Evolutionary conservation across 2,329 filamentous ascomycete genomes (phyloP).

Genomic region (Fusarium equiseti): DNA sequence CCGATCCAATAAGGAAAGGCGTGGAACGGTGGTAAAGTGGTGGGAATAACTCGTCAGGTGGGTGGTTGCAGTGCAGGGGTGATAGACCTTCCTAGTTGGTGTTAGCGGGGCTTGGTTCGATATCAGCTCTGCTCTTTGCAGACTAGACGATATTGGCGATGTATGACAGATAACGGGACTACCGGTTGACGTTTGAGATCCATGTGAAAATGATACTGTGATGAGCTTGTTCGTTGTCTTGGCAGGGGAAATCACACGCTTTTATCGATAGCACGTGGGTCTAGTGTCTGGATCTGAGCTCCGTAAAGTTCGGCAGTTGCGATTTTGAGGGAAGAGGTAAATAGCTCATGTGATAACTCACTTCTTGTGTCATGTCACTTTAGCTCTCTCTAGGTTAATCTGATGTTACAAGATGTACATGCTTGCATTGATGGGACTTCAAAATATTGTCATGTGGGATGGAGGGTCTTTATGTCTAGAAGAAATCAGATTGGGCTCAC

Average conservation of each 20-base stretch:
- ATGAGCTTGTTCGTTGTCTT: background rate
- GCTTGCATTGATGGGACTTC: no score
- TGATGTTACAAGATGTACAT: accelerated
- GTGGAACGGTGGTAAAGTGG: constrained; percentile 25
- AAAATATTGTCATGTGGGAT: no score
- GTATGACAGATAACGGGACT: background rate
- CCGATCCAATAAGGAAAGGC: constrained; percentile 9
- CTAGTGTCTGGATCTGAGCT: no score
- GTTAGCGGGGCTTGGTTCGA: background rate
- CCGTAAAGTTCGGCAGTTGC: background rate
- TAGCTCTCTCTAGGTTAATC: accelerated
- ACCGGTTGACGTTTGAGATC: no score
- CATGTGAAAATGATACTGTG: background rate
- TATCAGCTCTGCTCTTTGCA: background rate
- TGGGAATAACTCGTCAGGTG: constrained; percentile 28
- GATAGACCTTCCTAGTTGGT: background rate
- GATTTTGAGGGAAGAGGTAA: background rate
- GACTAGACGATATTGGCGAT: background rate
- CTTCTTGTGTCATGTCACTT: background rate
- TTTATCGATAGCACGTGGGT: background rate
- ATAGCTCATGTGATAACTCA: background rate
- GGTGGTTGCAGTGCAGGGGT: constrained; percentile 13
- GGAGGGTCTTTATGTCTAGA: no score
- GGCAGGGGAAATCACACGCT: background rate
- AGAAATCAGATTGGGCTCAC: no score